Evolutionary conservation across 768 basidiomycete species (phyloP), one percentile per base, ranked within the genome.

Genomic region (Suillus luteus): DNA sequence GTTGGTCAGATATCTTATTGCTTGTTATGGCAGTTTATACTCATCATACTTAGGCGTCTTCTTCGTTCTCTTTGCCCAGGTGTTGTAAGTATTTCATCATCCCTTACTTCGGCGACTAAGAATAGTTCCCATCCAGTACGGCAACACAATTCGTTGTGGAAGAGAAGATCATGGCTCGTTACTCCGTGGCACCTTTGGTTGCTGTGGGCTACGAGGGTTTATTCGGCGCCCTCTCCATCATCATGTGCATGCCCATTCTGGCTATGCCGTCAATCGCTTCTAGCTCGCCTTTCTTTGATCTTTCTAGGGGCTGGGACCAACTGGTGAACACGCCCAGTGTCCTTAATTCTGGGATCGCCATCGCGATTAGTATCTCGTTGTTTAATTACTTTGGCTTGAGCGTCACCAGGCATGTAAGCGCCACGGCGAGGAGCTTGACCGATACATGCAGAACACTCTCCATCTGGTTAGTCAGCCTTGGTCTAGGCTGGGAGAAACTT

Each of bases 161-260:
- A 82, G 96, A 98, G 79, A 96, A 92, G 81, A 95, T 99, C 69
- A 89, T 99, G 90, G 80, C 86, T 71, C 85, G 84, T 57, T 96
- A 96, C 80, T 82, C 86, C 40, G 90, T 98, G 46, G 86, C 88
- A 54, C 96, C 97, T 15, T 84, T 99, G 43, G 86, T 95, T 63
- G 96, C 96, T 12, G 97, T 99, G 65, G 95, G 96, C 27, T 92
- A 85, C 66, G 97, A 99, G 78, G 97, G 97, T 49, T 81, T 96
- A 65, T 99, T 96, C 72, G 97, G 97, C 62, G 79, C 88, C 22
- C 67, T 92, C 68, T 90, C 92, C 35, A 89, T 97, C 70, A 70
- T 95, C 46, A 67, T 93, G 49, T 83, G 88, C 66, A 83, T 97
- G 79, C 93, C 95, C 0, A 79, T 97, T 73, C 81, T 96, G 67